Evolutionary conservation across 1,284 basidiomycete genomes (phyloP).

Genomic region (Apiotrichum brassicae): DNA sequence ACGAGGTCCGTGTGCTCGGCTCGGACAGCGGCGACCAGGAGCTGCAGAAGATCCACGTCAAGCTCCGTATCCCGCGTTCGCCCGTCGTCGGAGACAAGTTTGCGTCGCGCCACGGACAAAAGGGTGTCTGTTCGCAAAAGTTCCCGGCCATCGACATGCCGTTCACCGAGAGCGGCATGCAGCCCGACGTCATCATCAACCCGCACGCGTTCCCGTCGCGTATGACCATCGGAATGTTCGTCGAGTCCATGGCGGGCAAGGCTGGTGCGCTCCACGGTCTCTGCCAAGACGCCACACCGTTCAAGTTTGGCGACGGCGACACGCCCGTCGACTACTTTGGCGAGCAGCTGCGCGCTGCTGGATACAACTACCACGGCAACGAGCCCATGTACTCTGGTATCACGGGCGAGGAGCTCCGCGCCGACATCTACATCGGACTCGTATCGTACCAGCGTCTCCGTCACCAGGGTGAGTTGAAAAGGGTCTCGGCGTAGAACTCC

Average conservation of each 20-base stretch:
- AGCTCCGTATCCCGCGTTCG: constrained; percentile 84
- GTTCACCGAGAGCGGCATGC: constrained; percentile 96
- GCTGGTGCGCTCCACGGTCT: constrained; percentile 97
- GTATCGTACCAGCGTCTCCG: constrained; percentile 77
- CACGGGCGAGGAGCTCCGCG: constrained; percentile 95
- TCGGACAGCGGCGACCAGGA: constrained; percentile 78
- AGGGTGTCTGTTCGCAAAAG: constrained; percentile 99
- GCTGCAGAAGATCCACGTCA: constrained; percentile 89
- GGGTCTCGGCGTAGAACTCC: neutral
- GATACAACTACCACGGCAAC: constrained; percentile 99
- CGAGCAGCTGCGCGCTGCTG: constrained; percentile 83
- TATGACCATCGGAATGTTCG: constrained; percentile 99
- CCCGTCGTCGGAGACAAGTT: constrained; percentile 99
- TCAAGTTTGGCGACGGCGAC: constrained; percentile 90
- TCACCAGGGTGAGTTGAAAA: neutral
- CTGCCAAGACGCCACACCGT: constrained; percentile 96
- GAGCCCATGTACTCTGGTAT: constrained; percentile 99
- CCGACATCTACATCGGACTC: constrained; percentile 96
- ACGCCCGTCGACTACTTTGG: constrained; percentile 97
- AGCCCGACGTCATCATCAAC: constrained; percentile 99
- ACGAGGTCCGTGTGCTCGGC: constrained; percentile 89
- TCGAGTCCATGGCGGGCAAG: constrained; percentile 98
- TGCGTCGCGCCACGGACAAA: constrained; percentile 97
- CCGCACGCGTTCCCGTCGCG: constrained; percentile 98
- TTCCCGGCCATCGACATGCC: constrained; percentile 99